Percentiles rank a stretch among this genome's conserved stretches.
These are phyloP conservation scores for Sporothrix brunneoviolacea DNA, from an alignment of 2,329 filamentous ascomycete species.

Conservation along the genomic window DNA sequence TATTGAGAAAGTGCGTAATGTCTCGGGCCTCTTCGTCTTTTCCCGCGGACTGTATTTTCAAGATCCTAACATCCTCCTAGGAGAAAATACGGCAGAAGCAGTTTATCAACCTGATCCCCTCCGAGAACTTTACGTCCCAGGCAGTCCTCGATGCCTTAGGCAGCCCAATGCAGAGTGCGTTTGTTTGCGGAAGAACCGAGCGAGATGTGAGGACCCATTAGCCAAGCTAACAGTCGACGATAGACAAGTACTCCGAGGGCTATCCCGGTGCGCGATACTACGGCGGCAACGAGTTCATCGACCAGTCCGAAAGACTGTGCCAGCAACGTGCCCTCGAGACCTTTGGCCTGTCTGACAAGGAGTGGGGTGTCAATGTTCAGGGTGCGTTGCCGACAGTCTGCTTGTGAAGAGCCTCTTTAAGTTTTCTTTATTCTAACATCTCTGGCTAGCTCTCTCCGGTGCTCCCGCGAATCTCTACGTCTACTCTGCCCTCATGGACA, in stretches of 20 bases:
- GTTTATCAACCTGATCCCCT: conserved; percentile 95
- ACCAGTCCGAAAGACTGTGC: conserved; percentile 80
- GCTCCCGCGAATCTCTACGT: conserved; percentile 77
- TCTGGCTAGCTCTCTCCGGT: conserved; percentile 63
- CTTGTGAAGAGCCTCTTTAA: not conserved
- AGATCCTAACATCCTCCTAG: conserved; percentile 35
- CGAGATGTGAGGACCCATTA: not conserved
- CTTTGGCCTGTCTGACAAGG: conserved; percentile 72
- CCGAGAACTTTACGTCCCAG: conserved; percentile 92
- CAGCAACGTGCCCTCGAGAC: conserved; percentile 84
- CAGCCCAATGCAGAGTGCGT: conserved; percentile 87
- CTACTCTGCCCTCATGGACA: conserved; percentile 86
- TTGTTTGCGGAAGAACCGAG: not conserved
- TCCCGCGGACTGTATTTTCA: no score
- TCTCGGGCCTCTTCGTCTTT: no score
- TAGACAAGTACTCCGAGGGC: conserved; percentile 96
- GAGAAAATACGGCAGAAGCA: conserved; percentile 96
- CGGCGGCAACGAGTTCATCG: conserved; percentile 93
- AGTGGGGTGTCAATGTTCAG: conserved; percentile 98
- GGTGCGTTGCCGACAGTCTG: conserved; percentile 40
- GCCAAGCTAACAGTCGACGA: not conserved
- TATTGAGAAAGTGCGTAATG: conserved; percentile 67
- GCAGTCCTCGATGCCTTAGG: conserved; percentile 86
- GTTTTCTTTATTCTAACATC: conserved; percentile 13
- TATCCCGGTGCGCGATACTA: conserved; percentile 97